phyloP scores from a whole-genome alignment of 768 basidiomycete genomes.

The Russula ochroleuca region DNA sequence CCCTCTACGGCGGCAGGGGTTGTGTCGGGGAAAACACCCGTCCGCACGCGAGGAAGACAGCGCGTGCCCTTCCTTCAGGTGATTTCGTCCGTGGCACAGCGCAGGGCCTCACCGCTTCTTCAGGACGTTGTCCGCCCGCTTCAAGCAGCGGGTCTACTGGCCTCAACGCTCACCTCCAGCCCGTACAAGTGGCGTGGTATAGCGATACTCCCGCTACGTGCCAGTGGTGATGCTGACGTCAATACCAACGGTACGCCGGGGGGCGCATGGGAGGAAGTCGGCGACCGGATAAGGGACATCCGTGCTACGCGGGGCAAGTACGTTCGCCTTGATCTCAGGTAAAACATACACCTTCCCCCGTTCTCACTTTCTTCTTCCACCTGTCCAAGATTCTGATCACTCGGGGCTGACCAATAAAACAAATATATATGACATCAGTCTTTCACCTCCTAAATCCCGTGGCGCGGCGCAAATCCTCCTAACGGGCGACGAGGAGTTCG shows the following conservation, averaged over 20 bases:
- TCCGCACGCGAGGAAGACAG: conserved; percentile 14
- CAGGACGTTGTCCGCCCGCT: conserved; percentile 43
- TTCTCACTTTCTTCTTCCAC: background rate
- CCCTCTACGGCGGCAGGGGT: background rate
- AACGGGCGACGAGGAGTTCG: conserved; percentile 55
- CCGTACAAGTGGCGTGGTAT: conserved; percentile 50
- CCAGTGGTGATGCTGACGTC: background rate
- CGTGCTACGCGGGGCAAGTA: conserved; percentile 29
- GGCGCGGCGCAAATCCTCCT: conserved; percentile 50
- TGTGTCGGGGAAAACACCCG: background rate
- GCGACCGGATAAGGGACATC: conserved; percentile 31
- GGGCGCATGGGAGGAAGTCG: conserved; percentile 33
- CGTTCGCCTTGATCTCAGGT: conserved; percentile 32
- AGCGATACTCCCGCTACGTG: conserved; percentile 43
- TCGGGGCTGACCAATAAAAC: background rate
- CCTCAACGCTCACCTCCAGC: conserved; percentile 35
- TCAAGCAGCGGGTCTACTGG: conserved; percentile 44
- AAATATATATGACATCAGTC: conserved; percentile 29
- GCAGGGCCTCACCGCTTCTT: conserved; percentile 33
- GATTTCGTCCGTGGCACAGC: conserved; percentile 15
- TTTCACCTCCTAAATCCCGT: conserved; percentile 46
- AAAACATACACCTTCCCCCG: background rate
- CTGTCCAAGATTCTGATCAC: background rate
- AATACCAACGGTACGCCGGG: background rate
- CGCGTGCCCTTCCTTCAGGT: conserved; percentile 31